Base-by-base conservation (phyloP, 257 asterid genomes). In the Solanum gracilifrons region DNA sequence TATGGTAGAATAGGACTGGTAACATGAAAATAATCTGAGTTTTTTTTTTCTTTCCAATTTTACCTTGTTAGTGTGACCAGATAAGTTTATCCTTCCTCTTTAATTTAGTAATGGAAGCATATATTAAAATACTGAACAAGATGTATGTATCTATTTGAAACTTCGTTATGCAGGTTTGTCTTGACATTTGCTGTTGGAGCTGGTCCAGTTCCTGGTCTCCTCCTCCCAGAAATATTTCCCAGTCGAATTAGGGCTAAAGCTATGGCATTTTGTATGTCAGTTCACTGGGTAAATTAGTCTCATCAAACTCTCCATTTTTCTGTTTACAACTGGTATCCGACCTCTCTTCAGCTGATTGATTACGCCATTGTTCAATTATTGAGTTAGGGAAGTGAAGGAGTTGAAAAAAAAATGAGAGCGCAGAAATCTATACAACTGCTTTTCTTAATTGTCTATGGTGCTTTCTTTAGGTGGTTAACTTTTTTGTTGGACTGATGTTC, bases 201-300 rank as follows among this genome's bases (percentile, higher is more conserved):
- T 76, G 99, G 99, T 89, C 99, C 98, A 51, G 99, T 96, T 37
- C 99, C 99, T 39, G 90, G 91, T 85, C 99, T 96, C 83, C 90
- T 96, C 60, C 95, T 96, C 84, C 95, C 99, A 13, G 99, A 96
- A 92, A 91, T 96, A 87, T 91, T 95, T 72, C 91, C 98, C 82
- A 91, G 89, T 92, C 94, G 93, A 87, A 96, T 96, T 33, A 92
- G 99, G 90, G 99, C 98, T 69, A 95, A 93, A 92, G 98, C 98
- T 83, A 92, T 96, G 98, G 99, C 99, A 6, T 88, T 95, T 89
- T 95, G 97, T 69, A 95, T 96, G 98, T 92, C 99, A 4, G 98
- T 96, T 84, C 98, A 96, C 89, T 96, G 99, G 99, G 99, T 96
- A 96, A 95, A 95, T 48, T 18, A 74, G 39, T 69, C 48, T 82